phyloP scores from a whole-genome alignment of 768 basidiomycete genomes.

The Lactifluus piperatus region DNA sequence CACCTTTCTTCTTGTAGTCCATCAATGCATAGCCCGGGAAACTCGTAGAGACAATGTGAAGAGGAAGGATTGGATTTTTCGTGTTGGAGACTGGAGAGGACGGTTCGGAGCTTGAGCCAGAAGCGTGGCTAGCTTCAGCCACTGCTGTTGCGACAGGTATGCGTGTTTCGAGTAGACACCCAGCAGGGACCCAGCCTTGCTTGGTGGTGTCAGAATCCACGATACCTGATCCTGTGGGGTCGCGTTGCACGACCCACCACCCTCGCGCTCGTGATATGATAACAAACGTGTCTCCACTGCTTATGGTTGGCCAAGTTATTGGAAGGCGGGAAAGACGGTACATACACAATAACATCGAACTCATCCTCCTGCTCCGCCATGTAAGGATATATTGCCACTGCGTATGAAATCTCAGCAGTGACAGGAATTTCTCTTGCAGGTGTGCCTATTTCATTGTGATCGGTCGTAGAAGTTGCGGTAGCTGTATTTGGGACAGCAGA shows the following conservation, averaged over 20 bases:
- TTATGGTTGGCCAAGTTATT: slow-evolving; percentile 6
- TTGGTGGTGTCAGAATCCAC: slow-evolving; percentile 69
- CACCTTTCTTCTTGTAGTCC: slow-evolving; percentile 92
- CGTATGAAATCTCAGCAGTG: slow-evolving; percentile 67
- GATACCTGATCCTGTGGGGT: slow-evolving; percentile 74
- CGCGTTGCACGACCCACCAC: slow-evolving; percentile 99
- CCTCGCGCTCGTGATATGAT: slow-evolving; percentile 92
- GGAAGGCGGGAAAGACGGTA: slow-evolving; percentile 21
- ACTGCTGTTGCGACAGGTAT: slow-evolving; percentile 86
- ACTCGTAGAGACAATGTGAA: slow-evolving; percentile 93
- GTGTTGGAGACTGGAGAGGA: slow-evolving; percentile 21
- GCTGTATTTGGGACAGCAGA: slow-evolving; percentile 31
- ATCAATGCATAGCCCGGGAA: slow-evolving; percentile 94
- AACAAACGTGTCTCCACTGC: slow-evolving; percentile 86
- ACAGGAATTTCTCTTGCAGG: slow-evolving; percentile 28
- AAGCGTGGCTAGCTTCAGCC: slow-evolving; percentile 67
- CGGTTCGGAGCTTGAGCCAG: slow-evolving; percentile 33
- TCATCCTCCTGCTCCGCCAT: slow-evolving; percentile 98
- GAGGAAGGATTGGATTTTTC: slow-evolving; percentile 77
- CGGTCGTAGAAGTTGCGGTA: slow-evolving; percentile 16
- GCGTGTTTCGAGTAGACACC: slow-evolving; percentile 88
- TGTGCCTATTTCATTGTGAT: slow-evolving; percentile 19
- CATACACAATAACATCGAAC: slow-evolving; percentile 94
- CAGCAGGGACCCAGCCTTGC: slow-evolving; percentile 97
- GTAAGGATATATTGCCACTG: slow-evolving; percentile 97